A percentile compares a stretch with the other conserved stretches of the same genome.
phyloP scores from a whole-genome alignment of 2,329 filamentous ascomycete genomes.

The Botryotinia narcissicola region DNA sequence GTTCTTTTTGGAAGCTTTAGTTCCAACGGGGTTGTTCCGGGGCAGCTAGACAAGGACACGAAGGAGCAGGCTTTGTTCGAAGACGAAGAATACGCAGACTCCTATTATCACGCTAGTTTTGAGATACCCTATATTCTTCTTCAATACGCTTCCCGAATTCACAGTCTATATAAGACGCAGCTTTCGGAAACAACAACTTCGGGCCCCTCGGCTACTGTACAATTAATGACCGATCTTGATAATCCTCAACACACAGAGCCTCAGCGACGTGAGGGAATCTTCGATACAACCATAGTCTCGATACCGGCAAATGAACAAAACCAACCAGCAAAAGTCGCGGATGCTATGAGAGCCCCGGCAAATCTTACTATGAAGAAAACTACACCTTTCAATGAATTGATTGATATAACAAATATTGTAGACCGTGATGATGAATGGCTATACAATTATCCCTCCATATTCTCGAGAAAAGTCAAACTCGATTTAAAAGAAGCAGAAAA shows the following conservation, averaged over 20 bases:
- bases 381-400: background rate
- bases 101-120: background rate
- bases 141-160: background rate
- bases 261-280: background rate
- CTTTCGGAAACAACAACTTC: fast-evolving
- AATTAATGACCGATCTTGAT: background rate
- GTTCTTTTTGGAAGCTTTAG: background rate
- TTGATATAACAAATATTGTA: background rate
- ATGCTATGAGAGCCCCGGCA: no score
- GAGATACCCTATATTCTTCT: background rate
- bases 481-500: fast-evolving
- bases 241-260: background rate
- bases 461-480: background rate
- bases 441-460: background rate
- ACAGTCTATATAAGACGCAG: background rate
- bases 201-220: fast-evolving
- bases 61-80: background rate
- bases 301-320: background rate
- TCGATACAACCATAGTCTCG: background rate
- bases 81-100: fast-evolving
- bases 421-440: background rate
- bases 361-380: background rate
- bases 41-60: background rate
- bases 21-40: background rate
- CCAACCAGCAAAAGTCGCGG: no score